Base-by-base conservation (phyloP, 805 yeast genomes). In the Metschnikowia similis region DNA sequence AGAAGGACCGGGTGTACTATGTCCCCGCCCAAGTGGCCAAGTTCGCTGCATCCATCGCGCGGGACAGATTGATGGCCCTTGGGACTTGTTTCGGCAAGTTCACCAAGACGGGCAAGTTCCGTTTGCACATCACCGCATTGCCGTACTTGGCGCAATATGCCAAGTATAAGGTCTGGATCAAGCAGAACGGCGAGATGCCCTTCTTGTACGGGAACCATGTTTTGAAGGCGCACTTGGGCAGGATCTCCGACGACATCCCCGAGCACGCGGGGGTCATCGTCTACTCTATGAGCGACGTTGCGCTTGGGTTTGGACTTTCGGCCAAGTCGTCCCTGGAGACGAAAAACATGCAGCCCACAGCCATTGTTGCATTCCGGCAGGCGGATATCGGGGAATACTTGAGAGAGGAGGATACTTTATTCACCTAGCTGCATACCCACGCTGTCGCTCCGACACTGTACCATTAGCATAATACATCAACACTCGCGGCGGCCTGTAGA, bases 161-260 rank as follows among this genome's bases (percentile, higher is more conserved):
- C 45, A 88, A 87, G 67, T 90, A 85, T 73, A 94, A 92, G 71
- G 76, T 94, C 37, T 94, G 99, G 99, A 89, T 94, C 70, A 94
- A 94, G 69, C 84, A 83, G 46, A 94, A 94, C 65, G 99, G 99
- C 61, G 99, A 94, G 70, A 94, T 94, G 99, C 98, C 99, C 11
- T 94, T 86, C 66, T 72, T 94, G 56, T 94, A 94, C 61, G 99
- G 99, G 35, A 94, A 94, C 73, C 96, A 94, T 67, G 92, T 92
- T 28, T 76, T 94, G 59, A 94, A 94, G 66, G 99, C 99, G 4
- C 99, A 94, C 66, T 79, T 94, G 49, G 99, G 99, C 34, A 85
- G 90, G 61, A 89, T 94, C 87, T 87, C 96, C 48, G 99, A 94
- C 58, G 98, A 94, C 65, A 88, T 94, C 49, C 98, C 98, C 30